These are phyloP conservation scores for Xerocomus potaroensis DNA, from an alignment of 768 basidiomycete species.

Conservation along the genomic window DNA sequence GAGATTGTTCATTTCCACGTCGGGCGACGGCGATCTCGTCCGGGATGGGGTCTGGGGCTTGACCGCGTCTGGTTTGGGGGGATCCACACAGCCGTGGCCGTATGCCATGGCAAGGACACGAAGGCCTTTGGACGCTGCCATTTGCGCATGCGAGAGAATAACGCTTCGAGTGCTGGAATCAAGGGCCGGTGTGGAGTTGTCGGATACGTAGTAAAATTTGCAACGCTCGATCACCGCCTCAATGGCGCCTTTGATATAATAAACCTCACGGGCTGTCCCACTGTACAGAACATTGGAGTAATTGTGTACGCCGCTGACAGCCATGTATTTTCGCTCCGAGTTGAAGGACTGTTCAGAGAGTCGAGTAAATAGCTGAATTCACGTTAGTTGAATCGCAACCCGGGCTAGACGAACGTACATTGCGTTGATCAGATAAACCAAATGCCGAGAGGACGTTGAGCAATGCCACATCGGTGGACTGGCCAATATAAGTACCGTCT, in stretches of 20 bases:
- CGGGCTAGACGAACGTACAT: constrained; percentile 40
- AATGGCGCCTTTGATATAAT: constrained; percentile 90
- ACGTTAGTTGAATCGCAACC: constrained; percentile 4
- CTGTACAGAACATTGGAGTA: constrained; percentile 27
- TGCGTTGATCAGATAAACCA: constrained; percentile 63
- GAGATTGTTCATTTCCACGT: constrained; percentile 49
- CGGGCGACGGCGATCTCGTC: constrained; percentile 27
- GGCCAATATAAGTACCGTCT: constrained; percentile 73
- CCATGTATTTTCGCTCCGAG: constrained; percentile 94
- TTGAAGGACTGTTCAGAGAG: constrained; percentile 84
- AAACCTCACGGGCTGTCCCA: constrained; percentile 57
- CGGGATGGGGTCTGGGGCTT: constrained; percentile 22
- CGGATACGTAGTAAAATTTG: constrained; percentile 84
- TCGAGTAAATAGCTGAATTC: constrained; percentile 57
- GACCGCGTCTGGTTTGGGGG: constrained; percentile 21
- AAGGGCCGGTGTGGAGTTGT: constrained; percentile 80
- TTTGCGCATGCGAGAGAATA: constrained; percentile 67
- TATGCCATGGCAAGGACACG: constrained; percentile 92
- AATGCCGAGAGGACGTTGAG: constrained; percentile 73
- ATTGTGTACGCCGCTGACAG: constrained; percentile 69
- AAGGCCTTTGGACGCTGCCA: constrained; percentile 70
- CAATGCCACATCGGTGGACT: constrained; percentile 90
- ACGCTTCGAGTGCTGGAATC: constrained; percentile 64
- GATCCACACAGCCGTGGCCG: constrained; percentile 61
- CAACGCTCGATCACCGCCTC: constrained; percentile 84